Percentiles rank a stretch among this genome's conserved stretches.
Evolutionary conservation across 805 yeast species (phyloP).

Genomic region (Teunomyces tritomae): DNA sequence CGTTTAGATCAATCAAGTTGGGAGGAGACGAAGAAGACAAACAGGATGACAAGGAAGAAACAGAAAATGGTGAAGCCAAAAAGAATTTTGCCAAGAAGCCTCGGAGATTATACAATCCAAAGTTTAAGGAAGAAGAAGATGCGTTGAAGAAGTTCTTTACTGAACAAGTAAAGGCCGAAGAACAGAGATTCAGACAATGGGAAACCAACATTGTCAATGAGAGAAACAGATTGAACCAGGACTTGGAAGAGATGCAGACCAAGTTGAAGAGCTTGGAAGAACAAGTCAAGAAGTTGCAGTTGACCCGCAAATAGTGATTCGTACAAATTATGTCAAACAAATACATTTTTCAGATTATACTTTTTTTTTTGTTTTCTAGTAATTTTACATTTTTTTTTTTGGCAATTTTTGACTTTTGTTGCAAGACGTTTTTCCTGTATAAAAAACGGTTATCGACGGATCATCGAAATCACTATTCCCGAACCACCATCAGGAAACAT

Average conservation of each 20-base stretch:
- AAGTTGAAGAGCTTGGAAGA: conserved; percentile 74
- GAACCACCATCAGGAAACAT: conserved; percentile 11
- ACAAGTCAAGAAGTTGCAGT: conserved; percentile 60
- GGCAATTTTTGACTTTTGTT: neutral
- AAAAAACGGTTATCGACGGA: conserved; percentile 1
- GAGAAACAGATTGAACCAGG: conserved; percentile 90
- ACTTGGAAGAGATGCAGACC: conserved; percentile 83
- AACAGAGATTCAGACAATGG: conserved; percentile 97
- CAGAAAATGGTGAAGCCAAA: conserved; percentile 29
- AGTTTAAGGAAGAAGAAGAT: conserved; percentile 94
- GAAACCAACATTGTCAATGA: conserved; percentile 94
- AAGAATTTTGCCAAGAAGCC: conserved; percentile 40
- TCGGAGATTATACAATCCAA: conserved; percentile 72
- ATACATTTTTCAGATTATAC: neutral
- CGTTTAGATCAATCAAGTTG: conserved; percentile 70
- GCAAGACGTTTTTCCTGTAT: neutral
- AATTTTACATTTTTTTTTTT: too few relatives aligned
- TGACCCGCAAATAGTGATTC: conserved; percentile 25
- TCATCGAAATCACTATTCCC: neutral
- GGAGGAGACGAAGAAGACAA: conserved; percentile 37
- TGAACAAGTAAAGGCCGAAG: conserved; percentile 94
- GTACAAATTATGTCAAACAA: neutral
- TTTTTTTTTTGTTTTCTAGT: neutral
- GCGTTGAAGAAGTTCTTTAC: conserved; percentile 91
- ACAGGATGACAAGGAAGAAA: conserved; percentile 28